Conservation (phyloP, 352 stramenopile genomes). For the Globisporangium apiculatum region DNA sequence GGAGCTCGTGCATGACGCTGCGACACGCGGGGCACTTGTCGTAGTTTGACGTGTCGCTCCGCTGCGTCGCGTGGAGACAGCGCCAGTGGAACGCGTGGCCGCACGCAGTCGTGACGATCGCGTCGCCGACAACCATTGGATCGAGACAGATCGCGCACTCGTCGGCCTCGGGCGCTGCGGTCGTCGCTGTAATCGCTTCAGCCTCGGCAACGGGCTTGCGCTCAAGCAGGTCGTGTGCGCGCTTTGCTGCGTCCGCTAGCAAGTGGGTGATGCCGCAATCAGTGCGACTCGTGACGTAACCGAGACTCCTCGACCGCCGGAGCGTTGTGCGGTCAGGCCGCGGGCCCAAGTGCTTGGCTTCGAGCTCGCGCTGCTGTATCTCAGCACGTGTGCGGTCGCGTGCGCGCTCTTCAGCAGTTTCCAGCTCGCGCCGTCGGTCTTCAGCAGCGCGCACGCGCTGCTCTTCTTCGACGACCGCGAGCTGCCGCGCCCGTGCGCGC, state of each 20-base stretch:
- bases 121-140: constrained; percentile 68
- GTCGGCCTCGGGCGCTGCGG: constrained; percentile 55
- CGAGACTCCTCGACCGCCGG: constrained; percentile 35
- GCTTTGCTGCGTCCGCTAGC: constrained; percentile 54
- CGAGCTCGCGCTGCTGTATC: constrained; percentile 35
- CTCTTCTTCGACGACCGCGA: constrained; percentile 59
- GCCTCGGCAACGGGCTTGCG: background rate
- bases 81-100: constrained; percentile 84
- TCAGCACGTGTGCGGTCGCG: constrained; percentile 30
- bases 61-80: constrained; percentile 79
- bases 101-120: constrained; percentile 79
- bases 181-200: constrained; percentile 17
- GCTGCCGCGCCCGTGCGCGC: constrained; percentile 59
- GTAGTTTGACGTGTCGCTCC: constrained; percentile 71
- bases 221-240: constrained; percentile 34
- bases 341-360: constrained; percentile 52
- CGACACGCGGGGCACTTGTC: constrained; percentile 83
- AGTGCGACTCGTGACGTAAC: no score
- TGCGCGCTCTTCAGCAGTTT: constrained; percentile 33
- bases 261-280: constrained; percentile 16
- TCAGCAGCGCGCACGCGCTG: constrained; percentile 50
- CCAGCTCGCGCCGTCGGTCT: constrained; percentile 39
- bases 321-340: constrained; percentile 40
- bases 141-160: constrained; percentile 85
- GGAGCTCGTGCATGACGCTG: constrained; percentile 67